Evolutionary conservation across 257 asterid genomes (phyloP).

Genomic region (Fraxinus cuspidata): DNA sequence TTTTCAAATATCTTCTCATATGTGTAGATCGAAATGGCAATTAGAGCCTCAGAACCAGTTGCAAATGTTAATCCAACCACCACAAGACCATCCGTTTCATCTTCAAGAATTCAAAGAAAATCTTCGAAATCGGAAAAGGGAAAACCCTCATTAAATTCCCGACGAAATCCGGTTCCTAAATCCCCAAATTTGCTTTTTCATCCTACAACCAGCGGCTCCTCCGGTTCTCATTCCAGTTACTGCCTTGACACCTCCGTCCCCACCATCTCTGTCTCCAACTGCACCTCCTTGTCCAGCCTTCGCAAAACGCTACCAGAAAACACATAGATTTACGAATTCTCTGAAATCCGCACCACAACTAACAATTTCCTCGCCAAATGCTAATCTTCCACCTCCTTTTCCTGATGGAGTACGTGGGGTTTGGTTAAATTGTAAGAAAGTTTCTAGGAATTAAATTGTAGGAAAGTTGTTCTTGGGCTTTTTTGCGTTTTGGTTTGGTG

Average conservation of each 20-base stretch:
- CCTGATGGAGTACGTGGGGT: too few species aligned
- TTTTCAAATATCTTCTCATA: conserved; percentile 18
- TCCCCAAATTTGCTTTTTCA: conserved; percentile 15
- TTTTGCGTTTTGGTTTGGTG: too few species aligned
- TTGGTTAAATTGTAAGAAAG: too few species aligned
- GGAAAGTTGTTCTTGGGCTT: too few species aligned
- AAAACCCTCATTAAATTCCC: background rate
- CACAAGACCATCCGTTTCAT: background rate
- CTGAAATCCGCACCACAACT: conserved; percentile 84
- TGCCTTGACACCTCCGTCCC: conserved; percentile 54
- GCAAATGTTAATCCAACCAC: conserved; percentile 22
- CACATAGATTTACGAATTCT: conserved; percentile 62
- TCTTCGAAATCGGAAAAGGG: conserved; percentile 20
- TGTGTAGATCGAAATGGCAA: conserved; percentile 58
- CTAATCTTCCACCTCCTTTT: conserved; percentile 63
- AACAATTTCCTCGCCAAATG: conserved; percentile 80
- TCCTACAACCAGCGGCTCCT: conserved; percentile 17
- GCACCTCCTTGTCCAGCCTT: conserved; percentile 54
- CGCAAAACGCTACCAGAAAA: conserved; percentile 60
- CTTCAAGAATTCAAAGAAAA: conserved; percentile 18
- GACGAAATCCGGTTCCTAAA: conserved; percentile 20
- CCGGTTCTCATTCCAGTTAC: conserved; percentile 36
- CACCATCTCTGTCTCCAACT: conserved; percentile 59
- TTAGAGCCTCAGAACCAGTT: conserved; percentile 34
- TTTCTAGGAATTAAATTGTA: too few species aligned